phyloP scores from a whole-genome alignment of 441 rosid genomes.

The Corymbia calophylla region DNA sequence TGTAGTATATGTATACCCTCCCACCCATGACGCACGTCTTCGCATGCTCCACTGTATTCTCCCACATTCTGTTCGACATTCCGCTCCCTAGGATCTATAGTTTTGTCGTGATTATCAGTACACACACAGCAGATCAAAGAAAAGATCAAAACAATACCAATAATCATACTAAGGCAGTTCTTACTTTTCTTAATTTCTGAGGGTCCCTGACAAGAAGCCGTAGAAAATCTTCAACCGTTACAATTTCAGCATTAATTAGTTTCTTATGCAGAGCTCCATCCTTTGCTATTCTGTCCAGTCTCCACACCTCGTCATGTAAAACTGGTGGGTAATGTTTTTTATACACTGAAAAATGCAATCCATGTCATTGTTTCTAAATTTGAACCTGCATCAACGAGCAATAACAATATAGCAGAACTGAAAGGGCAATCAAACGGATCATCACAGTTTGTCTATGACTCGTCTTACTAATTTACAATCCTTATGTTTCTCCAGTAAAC shows the following conservation, averaged over 20 bases:
- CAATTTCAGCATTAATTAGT: not conserved
- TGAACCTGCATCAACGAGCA: not conserved
- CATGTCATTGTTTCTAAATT: not conserved
- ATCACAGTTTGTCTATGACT: not conserved
- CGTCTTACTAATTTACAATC: not conserved
- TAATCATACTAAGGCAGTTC: not conserved
- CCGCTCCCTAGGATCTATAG: slow-evolving; percentile 9
- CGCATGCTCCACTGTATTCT: slow-evolving; percentile 5
- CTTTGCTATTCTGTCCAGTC: slow-evolving; percentile 8
- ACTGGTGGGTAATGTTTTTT: slow-evolving; percentile 13
- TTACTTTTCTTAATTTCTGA: slow-evolving; percentile 1
- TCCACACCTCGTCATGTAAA: slow-evolving; percentile 9
- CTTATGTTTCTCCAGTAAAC: not conserved
- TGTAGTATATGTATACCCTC: not conserved
- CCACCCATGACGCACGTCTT: slow-evolving; percentile 11
- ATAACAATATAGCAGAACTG: not conserved
- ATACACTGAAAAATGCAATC: slow-evolving; percentile 1
- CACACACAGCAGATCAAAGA: not conserved
- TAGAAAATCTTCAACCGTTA: slow-evolving; percentile 5
- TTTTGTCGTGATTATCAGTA: not conserved
- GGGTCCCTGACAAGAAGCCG: not conserved
- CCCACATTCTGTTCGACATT: slow-evolving; percentile 16
- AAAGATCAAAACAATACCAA: not conserved
- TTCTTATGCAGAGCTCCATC: slow-evolving; percentile 10
- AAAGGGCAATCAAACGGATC: not conserved